These are phyloP conservation scores for Barnettozyma siamensis DNA, from an alignment of 805 yeast genomes.

Conservation along the genomic window DNA sequence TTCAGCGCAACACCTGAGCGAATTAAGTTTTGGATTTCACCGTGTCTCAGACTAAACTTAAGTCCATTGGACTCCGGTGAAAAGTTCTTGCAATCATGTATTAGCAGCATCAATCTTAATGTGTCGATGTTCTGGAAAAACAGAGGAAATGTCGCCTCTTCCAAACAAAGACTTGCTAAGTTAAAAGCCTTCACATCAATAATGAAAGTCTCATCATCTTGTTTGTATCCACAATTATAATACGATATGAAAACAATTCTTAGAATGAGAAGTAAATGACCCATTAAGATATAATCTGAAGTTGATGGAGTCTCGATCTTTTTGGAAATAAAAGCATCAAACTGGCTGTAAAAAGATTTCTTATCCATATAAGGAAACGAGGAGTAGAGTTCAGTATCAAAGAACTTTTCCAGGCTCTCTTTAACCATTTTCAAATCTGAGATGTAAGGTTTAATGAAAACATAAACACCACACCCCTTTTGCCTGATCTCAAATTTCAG, in stretches of 20 bases:
- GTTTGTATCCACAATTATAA: conserved; percentile 16
- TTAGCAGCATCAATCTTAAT: conserved; percentile 4
- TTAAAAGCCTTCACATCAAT: conserved; percentile 8
- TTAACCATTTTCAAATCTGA: conserved; percentile 1
- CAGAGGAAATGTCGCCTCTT: conserved; percentile 7
- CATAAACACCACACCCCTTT: conserved; percentile 4
- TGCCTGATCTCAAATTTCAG: conserved; percentile 7
- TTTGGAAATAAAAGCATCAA: conserved; percentile 7
- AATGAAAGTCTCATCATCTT: neutral
- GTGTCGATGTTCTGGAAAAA: conserved; percentile 7
- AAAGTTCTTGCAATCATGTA: conserved; percentile 1
- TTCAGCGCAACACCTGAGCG: conserved; percentile 3
- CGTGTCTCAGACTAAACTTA: conserved; percentile 4
- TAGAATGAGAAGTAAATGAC: conserved; percentile 14
- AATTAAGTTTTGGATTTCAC: conserved; percentile 1
- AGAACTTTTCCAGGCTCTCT: neutral
- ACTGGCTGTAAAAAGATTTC: conserved; percentile 4
- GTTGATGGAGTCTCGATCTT: conserved; percentile 1
- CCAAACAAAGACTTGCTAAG: conserved; percentile 6
- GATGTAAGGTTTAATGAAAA: conserved; percentile 5
- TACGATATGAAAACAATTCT: conserved; percentile 14
- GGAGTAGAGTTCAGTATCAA: conserved; percentile 8
- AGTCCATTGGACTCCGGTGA: conserved; percentile 4
- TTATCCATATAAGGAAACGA: conserved; percentile 9
- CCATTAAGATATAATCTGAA: conserved; percentile 12